Conservation (phyloP, 2,329 filamentous ascomycete genomes). For the Triangularia setosa region DNA sequence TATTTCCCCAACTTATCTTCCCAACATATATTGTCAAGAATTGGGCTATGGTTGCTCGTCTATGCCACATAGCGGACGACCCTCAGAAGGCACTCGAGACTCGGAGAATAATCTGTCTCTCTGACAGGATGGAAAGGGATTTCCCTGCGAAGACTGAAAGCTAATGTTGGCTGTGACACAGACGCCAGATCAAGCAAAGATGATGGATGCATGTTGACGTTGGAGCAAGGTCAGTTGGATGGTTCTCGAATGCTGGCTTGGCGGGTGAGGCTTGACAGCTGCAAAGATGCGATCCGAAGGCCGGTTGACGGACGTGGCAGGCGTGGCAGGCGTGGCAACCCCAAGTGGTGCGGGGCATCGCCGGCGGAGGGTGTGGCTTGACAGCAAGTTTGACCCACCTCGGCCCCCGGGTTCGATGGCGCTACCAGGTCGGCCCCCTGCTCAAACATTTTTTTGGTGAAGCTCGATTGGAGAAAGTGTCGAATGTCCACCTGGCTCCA, state of each 20-base stretch:
- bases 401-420: background rate
- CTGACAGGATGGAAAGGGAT: background rate
- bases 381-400: background rate
- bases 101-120: background rate
- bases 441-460: slow-evolving; percentile 17
- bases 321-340: background rate
- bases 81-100: background rate
- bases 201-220: background rate
- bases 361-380: background rate
- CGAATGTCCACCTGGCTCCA: slow-evolving; percentile 14
- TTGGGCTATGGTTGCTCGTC: background rate
- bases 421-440: slow-evolving; percentile 1
- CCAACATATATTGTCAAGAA: too few relatives aligned
- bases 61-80: background rate
- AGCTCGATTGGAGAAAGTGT: slow-evolving; percentile 12
- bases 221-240: background rate
- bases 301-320: background rate
- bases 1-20: too few relatives aligned
- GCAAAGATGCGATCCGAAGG: background rate
- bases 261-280: slow-evolving; percentile 4
- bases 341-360: background rate
- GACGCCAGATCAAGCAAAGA: background rate
- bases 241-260: background rate
- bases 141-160: background rate
- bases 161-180: background rate